Evolutionary conservation across 768 basidiomycete genomes (phyloP).

Genomic region (Naematelia encephala): DNA sequence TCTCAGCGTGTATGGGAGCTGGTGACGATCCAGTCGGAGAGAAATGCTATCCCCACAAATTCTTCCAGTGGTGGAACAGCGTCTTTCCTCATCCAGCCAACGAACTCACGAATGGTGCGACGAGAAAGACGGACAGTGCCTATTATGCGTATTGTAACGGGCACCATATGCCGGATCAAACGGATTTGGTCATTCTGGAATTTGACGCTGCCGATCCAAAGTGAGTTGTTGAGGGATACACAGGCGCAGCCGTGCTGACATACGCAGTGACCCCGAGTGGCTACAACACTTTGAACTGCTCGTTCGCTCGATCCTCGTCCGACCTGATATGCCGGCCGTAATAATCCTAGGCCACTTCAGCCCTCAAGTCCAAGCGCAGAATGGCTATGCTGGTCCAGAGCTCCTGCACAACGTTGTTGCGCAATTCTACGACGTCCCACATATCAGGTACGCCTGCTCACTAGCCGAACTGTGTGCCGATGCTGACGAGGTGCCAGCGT

Average conservation of each 20-base stretch:
- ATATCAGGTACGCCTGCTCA: constrained; percentile 61
- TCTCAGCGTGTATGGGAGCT: constrained; percentile 89
- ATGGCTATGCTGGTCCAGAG: constrained; percentile 87
- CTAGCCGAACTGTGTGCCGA: neutral
- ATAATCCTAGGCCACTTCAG: constrained; percentile 93
- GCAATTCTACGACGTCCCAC: constrained; percentile 95
- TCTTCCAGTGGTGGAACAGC: constrained; percentile 96
- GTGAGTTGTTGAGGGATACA: no score
- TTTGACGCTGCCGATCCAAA: constrained; percentile 85
- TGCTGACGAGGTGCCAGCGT: constrained; percentile 56
- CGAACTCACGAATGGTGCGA: constrained; percentile 95
- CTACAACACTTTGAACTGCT: constrained; percentile 88
- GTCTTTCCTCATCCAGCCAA: constrained; percentile 98
- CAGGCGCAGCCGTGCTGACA: no score
- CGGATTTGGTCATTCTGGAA: constrained; percentile 92
- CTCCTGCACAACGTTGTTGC: constrained; percentile 85
- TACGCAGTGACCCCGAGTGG: constrained; percentile 62
- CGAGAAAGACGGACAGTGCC: constrained; percentile 82
- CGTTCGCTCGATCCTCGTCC: constrained; percentile 81
- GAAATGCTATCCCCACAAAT: constrained; percentile 83
- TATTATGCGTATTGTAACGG: constrained; percentile 93
- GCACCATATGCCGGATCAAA: constrained; percentile 89
- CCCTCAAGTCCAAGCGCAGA: constrained; percentile 70
- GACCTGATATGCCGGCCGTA: constrained; percentile 87
- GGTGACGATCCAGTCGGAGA: constrained; percentile 84